Evolutionary conservation across 2,329 filamentous ascomycete species (phyloP), one percentile per base, ranked within the genome.

Genomic region (Xylariaceae sp.): DNA sequence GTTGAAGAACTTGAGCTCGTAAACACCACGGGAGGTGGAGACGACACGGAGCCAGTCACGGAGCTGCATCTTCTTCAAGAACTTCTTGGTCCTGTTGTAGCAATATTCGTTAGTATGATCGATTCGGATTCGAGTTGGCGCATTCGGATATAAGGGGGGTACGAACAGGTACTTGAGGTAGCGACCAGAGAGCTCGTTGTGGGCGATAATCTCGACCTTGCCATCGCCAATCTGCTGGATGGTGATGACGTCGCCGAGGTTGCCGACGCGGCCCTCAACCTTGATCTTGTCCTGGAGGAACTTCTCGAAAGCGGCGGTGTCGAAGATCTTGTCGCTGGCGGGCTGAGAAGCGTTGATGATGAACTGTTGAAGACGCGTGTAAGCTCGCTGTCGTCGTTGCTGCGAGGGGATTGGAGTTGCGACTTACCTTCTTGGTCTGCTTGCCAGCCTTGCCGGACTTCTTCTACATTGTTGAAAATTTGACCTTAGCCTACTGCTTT

Each of bases 1-100:
- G 86, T 99, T 99, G 92, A 96, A 99, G 92, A 99, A 99, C 85
- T 96, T 92, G 81, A 99, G 89, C 86, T 97, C 92, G 85, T 99
- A 99, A 69, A 97, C 92, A 77, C 94, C 93, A 84, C 93, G 93
- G 78, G 89, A 92, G 77, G 93, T 97, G 72, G 92, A 95, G 75
- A 99, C 94, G 73, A 99, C 93, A 74, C 94, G 92, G 76, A 99
- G 90, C 94, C 94, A 99, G 86, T 99, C 94, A 83, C 94, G 91
- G 78, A 99, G 90, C 87, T 97, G 93, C 86, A 97, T 91, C 90
- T 99, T 99, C 92, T 99, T 99, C 81, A 99, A 89, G 89, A 96
- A 99, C 87, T 99, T 99, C 91, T 99, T 99, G 79, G 94, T 99
- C 78, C 91, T 96, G 69, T 53, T 7, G 44, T 13, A 9, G 1